A percentile compares a stretch with the other conserved stretches of the same genome.
Evolutionary conservation across 1,139 yeast species (phyloP).

Genomic region (Eremothecium sinecaudum): DNA sequence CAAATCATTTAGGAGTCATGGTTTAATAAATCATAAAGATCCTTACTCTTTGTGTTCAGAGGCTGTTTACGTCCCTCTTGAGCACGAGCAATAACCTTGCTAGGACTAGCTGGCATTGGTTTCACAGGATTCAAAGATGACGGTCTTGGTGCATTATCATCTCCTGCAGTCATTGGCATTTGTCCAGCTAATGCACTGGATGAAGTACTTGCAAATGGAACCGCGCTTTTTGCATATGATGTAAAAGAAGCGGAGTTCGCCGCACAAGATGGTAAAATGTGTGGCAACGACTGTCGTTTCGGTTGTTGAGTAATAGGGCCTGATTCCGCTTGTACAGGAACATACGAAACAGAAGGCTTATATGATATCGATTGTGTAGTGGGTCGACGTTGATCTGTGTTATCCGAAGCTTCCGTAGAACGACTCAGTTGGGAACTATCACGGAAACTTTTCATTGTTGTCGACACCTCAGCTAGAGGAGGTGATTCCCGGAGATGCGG

Average conservation of each 20-base stretch:
- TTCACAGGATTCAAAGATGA: conserved; percentile 5
- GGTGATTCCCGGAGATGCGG: conserved; percentile 5
- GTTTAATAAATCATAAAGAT: conserved; percentile 13
- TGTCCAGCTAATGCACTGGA: neutral
- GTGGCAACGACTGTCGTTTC: neutral
- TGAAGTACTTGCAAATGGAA: neutral
- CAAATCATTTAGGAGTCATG: too few relatives aligned
- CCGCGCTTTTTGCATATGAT: neutral
- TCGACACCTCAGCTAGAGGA: too few relatives aligned
- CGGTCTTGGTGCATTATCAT: neutral
- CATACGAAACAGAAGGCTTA: conserved; percentile 13
- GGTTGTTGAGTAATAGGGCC: neutral
- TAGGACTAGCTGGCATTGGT: conserved; percentile 10
- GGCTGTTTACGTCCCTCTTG: neutral
- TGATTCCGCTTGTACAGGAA: conserved; percentile 10
- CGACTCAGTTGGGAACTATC: too few relatives aligned
- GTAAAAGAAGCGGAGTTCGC: neutral
- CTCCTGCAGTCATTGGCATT: neutral
- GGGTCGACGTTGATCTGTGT: too few relatives aligned
- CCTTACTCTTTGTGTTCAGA: neutral
- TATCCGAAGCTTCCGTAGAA: too few relatives aligned
- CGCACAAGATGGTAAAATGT: conserved; percentile 1
- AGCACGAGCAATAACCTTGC: too few relatives aligned
- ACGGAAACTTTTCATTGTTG: too few relatives aligned
- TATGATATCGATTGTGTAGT: conserved; percentile 9